Evolutionary conservation across 2,329 filamentous ascomycete species (phyloP).

Genomic region (Epichloe typhina): DNA sequence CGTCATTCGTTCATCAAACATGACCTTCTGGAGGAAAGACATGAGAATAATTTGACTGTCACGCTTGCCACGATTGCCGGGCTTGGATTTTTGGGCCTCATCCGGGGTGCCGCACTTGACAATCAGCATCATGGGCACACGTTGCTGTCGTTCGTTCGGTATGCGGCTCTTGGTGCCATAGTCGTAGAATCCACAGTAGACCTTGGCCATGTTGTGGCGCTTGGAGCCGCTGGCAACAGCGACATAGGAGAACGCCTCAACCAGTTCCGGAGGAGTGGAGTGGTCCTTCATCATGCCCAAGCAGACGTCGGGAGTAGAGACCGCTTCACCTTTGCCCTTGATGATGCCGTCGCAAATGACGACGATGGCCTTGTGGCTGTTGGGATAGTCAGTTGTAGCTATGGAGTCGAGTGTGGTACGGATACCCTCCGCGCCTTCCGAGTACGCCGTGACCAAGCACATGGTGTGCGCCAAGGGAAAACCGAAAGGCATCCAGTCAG

Average conservation of each 20-base stretch:
- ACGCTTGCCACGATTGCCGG: constrained; percentile 94
- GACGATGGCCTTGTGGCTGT: constrained; percentile 95
- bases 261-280: constrained; percentile 64
- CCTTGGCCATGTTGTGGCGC: constrained; percentile 98
- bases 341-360: constrained; percentile 96
- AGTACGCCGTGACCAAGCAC: constrained; percentile 92
- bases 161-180: constrained; percentile 75
- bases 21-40: constrained; percentile 99
- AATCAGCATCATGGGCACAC: constrained; percentile 93
- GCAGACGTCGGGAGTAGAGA: constrained; percentile 81
- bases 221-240: constrained; percentile 92
- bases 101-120: constrained; percentile 93
- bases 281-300: constrained; percentile 92
- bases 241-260: constrained; percentile 87
- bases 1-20: constrained; percentile 99
- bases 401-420: constrained; percentile 92
- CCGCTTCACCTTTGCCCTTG: constrained; percentile 80
- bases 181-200: constrained; percentile 96
- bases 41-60: constrained; percentile 98
- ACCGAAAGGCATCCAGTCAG: constrained; percentile 95
- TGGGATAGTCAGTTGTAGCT: constrained; percentile 95
- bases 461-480: constrained; percentile 89
- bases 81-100: constrained; percentile 69
- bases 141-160: constrained; percentile 77
- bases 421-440: constrained; percentile 84